Percentiles rank a stretch among this genome's conserved stretches.
Evolutionary conservation across 2,329 filamentous ascomycete species (phyloP).

Genomic region (Talaromyces funiculosus): DNA sequence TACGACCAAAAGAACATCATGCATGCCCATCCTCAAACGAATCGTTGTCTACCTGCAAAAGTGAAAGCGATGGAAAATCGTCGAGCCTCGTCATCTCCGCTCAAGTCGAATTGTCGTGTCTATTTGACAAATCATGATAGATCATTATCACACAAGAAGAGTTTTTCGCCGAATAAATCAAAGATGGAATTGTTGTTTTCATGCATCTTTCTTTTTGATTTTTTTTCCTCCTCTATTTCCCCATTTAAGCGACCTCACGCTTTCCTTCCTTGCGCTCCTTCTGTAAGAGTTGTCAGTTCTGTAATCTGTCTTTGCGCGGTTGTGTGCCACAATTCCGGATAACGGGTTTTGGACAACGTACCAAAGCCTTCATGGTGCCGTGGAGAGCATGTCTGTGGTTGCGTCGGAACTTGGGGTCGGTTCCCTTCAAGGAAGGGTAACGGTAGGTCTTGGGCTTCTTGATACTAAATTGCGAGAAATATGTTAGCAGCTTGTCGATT

Average conservation of each 20-base stretch:
- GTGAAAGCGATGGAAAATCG: slow-evolving; percentile 2
- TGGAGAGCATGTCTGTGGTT: slow-evolving; percentile 99
- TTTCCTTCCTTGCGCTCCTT: slow-evolving; percentile 98
- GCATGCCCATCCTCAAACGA: not conserved
- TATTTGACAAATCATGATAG: slow-evolving; percentile 10
- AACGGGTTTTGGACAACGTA: slow-evolving; percentile 49
- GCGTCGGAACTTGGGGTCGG: slow-evolving; percentile 99
- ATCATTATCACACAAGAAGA: slow-evolving; percentile 10
- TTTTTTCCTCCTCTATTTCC: not conserved
- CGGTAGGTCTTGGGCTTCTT: slow-evolving; percentile 99
- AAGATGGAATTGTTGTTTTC: not conserved
- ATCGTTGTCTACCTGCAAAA: slow-evolving; percentile 1
- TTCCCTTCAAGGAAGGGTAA: slow-evolving; percentile 98
- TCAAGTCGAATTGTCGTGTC: slow-evolving; percentile 15
- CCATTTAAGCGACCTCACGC: slow-evolving; percentile 71
- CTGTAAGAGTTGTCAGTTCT: slow-evolving; percentile 50
- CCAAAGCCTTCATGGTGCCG: slow-evolving; percentile 96
- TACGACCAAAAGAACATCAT: not conserved
- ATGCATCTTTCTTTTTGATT: slow-evolving; percentile 16
- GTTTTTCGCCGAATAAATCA: slow-evolving; percentile 8
- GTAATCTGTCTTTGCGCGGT: not conserved
- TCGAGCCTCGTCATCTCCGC: slow-evolving; percentile 6
- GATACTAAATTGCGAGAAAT: slow-evolving; percentile 61
- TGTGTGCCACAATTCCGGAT: not conserved
- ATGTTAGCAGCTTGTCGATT: not conserved